These are phyloP conservation scores for Cajanus cajan DNA, from an alignment of 306 rosid species.

Conservation along the genomic window DNA sequence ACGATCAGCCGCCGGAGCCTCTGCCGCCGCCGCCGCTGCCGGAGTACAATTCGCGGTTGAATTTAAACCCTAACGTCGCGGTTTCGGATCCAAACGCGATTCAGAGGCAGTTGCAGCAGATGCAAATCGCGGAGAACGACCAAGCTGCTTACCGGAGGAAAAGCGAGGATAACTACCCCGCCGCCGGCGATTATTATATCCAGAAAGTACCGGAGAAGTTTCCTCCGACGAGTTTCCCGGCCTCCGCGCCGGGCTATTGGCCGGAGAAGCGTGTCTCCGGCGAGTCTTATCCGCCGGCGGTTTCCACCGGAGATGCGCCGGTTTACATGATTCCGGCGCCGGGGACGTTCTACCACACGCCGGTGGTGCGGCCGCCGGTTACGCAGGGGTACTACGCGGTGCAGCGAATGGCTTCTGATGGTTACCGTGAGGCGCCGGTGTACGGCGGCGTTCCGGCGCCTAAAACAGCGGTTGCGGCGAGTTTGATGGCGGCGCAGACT, in stretches of 20 bases:
- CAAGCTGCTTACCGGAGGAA: constrained; percentile 57
- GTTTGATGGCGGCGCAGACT: constrained; percentile 46
- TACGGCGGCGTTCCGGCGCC: constrained; percentile 44
- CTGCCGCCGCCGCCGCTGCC: constrained; percentile 33
- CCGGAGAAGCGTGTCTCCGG: constrained; percentile 54
- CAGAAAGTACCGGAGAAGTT: constrained; percentile 58
- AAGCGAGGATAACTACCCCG: constrained; percentile 56
- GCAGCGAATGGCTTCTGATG: constrained; percentile 61
- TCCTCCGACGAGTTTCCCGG: constrained; percentile 34
- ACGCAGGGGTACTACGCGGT: constrained; percentile 69
- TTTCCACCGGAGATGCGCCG: constrained; percentile 46
- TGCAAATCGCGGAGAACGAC: constrained; percentile 65
- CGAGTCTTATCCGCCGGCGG: constrained; percentile 44
- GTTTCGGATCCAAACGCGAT: constrained; percentile 49
- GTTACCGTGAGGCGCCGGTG: constrained; percentile 70
- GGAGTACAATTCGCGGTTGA: constrained; percentile 35
- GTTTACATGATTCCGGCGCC: constrained; percentile 61
- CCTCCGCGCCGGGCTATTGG: constrained; percentile 49
- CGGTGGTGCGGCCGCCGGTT: constrained; percentile 48
- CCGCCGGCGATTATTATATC: constrained; percentile 58
- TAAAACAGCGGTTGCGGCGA: constrained; percentile 29
- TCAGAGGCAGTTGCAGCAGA: constrained; percentile 66
- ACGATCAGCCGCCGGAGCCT: constrained; percentile 53
- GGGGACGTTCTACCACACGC: constrained; percentile 55
- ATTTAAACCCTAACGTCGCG: constrained; percentile 8